Base-by-base conservation (phyloP, 352 stramenopile species). In the Pilasporangium apinafurcum region DNA sequence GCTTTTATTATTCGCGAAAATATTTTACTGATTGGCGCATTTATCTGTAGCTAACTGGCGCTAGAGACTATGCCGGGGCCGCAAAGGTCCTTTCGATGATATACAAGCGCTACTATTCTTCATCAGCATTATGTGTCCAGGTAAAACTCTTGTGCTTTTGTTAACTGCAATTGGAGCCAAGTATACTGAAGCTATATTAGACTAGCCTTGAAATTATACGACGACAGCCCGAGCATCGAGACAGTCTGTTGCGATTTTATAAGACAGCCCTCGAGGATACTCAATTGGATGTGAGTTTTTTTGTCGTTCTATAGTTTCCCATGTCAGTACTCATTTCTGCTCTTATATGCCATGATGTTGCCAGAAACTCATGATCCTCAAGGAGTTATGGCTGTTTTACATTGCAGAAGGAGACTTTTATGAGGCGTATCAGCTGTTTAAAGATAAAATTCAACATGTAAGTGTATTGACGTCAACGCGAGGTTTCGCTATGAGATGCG, bases 151-250 rank as follows among this genome's bases (percentile, higher is more conserved):
- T 10, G n/a, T 50, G 5, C 13, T 53, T 16, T 38, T 43, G 21
- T 35, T 25, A 21, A n/a, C 35, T 37, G 30, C 18, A 33, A 21
- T 25, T n/a, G n/a, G n/a, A 27, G 21, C 9, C 12, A 13, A 16
- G 1, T 37, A n/a, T 44, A 17, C 27, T 24, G 37, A n/a, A 7
- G 7, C 5, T 20, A 16, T 24, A 21, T 25, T 47, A 92, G 78
- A 56, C 72, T 7, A 92, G 81, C 42, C 47, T 92, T 14, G 78
- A 90, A 50, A 85, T 92, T 38, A 34, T 92, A 27, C 77, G 77
- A 4, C 59, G 68, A 18, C 62, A 81, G 25, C 65, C 59, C 8
- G 60, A 82, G 12, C 58, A 68, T 28, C 66, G 53, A n/a, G 65
- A 71, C 32, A 61, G 78, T 14, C 49, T 90, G 5, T 44, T 82